A percentile compares a stretch with the other conserved stretches of the same genome.
These are phyloP conservation scores for Yamadazyma tumulicola DNA, from an alignment of 805 yeast genomes.

Conservation along the genomic window DNA sequence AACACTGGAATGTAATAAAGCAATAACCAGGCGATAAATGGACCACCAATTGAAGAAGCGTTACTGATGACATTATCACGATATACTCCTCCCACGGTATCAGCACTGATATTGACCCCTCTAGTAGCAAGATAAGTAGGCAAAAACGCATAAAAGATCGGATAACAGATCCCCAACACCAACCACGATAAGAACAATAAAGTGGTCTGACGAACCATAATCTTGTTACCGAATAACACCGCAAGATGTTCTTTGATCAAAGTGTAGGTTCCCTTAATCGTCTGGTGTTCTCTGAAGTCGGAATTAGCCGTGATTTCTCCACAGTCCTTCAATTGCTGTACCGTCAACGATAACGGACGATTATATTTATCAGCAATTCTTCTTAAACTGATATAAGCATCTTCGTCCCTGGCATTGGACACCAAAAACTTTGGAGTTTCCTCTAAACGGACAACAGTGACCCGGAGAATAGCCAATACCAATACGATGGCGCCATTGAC, in stretches of 20 bases:
- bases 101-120: constrained; percentile 46
- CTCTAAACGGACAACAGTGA: constrained; percentile 33
- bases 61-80: constrained; percentile 48
- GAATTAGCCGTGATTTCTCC: constrained; percentile 33
- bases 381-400: constrained; percentile 42
- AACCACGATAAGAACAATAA: constrained; percentile 48
- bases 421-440: constrained; percentile 59
- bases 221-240: constrained; percentile 41
- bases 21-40: constrained; percentile 46
- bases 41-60: constrained; percentile 49
- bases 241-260: constrained; percentile 34
- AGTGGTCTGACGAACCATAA: constrained; percentile 39
- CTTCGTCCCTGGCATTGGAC: constrained; percentile 50
- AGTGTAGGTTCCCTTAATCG: constrained; percentile 17
- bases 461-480: constrained; percentile 30
- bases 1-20: constrained; percentile 25
- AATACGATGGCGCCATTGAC: constrained; percentile 50
- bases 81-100: constrained; percentile 36
- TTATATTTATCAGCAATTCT: constrained; percentile 46
- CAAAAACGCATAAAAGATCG: constrained; percentile 51
- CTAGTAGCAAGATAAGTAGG: constrained; percentile 50
- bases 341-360: constrained; percentile 39
- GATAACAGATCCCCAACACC: constrained; percentile 52
- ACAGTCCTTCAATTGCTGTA: constrained; percentile 43
- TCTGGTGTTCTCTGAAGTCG: constrained; percentile 19